These are phyloP conservation scores for Kodamaea sp. DNA, from an alignment of 1,139 yeast genomes.

Conservation along the genomic window DNA sequence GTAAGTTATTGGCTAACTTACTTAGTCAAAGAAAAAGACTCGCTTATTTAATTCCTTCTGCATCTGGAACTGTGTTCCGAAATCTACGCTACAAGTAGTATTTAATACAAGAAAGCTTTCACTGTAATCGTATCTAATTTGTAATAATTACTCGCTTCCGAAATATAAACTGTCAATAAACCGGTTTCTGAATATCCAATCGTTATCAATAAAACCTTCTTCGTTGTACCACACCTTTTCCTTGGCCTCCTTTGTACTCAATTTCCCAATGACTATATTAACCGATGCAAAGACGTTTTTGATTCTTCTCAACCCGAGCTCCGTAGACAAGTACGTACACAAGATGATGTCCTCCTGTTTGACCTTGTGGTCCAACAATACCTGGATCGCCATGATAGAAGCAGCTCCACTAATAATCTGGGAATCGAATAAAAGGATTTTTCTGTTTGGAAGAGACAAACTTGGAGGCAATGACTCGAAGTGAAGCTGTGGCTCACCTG, in stretches of 20 bases:
- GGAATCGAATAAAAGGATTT: slow-evolving; percentile 76
- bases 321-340: slow-evolving; percentile 76
- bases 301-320: slow-evolving; percentile 75
- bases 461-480: slow-evolving; percentile 63
- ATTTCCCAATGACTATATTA: slow-evolving; percentile 66
- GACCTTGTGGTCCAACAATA: slow-evolving; percentile 81
- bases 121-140: no score
- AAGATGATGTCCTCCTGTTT: slow-evolving; percentile 61
- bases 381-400: slow-evolving; percentile 90
- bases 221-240: slow-evolving; percentile 30
- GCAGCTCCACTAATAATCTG: slow-evolving; percentile 94
- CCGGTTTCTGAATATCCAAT: slow-evolving; percentile 67
- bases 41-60: no score
- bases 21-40: not conserved
- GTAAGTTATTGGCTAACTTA: not conserved
- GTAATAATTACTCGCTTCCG: slow-evolving; percentile 58
- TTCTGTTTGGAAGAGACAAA: slow-evolving; percentile 27
- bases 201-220: slow-evolving; percentile 43
- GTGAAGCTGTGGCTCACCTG: slow-evolving; percentile 94
- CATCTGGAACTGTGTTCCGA: no score
- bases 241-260: slow-evolving; percentile 43
- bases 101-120: no score
- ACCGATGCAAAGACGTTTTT: slow-evolving; percentile 72
- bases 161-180: slow-evolving; percentile 79
- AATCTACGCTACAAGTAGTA: no score